A percentile compares a stretch with the other conserved stretches of the same genome.
These are phyloP conservation scores for Suillus subaureus DNA, from an alignment of 768 basidiomycete genomes.

Conservation along the genomic window DNA sequence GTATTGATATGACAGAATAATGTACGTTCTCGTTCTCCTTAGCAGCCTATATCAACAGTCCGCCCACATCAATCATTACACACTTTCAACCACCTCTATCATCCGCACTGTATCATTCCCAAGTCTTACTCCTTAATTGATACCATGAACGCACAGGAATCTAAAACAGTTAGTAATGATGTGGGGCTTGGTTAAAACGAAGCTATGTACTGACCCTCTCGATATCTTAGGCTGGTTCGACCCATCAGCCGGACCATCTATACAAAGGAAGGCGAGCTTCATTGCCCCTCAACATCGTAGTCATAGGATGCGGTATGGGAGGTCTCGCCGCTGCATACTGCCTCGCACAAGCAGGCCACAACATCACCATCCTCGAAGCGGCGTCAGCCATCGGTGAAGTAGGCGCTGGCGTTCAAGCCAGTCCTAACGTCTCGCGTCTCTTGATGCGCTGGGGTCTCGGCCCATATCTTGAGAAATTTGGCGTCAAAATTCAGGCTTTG, in stretches of 20 bases:
- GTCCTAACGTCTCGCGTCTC: constrained; percentile 44
- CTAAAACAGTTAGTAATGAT: not conserved
- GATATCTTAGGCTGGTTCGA: too few species aligned
- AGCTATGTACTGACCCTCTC: not conserved
- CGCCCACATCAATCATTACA: not conserved
- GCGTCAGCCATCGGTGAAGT: constrained; percentile 43
- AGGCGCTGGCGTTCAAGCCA: constrained; percentile 55
- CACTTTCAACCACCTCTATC: not conserved
- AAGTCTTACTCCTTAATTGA: not conserved
- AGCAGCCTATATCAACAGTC: constrained; percentile 1
- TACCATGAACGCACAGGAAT: not conserved
- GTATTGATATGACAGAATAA: not conserved
- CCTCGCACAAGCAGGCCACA: constrained; percentile 34
- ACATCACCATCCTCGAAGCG: constrained; percentile 49
- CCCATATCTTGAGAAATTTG: constrained; percentile 39
- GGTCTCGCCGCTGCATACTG: too few species aligned
- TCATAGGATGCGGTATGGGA: too few species aligned
- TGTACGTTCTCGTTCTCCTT: not conserved
- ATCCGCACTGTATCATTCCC: not conserved
- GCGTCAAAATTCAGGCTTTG: constrained; percentile 42
- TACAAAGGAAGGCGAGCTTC: too few species aligned
- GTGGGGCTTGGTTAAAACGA: too few species aligned
- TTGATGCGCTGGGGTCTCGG: constrained; percentile 55
- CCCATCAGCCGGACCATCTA: too few species aligned
- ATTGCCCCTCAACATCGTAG: too few species aligned